Percentiles rank a stretch among this genome's conserved stretches.
These are phyloP conservation scores for Wallacemonas sp. DNA, from an alignment of 208 protist species.

Conservation along the genomic window DNA sequence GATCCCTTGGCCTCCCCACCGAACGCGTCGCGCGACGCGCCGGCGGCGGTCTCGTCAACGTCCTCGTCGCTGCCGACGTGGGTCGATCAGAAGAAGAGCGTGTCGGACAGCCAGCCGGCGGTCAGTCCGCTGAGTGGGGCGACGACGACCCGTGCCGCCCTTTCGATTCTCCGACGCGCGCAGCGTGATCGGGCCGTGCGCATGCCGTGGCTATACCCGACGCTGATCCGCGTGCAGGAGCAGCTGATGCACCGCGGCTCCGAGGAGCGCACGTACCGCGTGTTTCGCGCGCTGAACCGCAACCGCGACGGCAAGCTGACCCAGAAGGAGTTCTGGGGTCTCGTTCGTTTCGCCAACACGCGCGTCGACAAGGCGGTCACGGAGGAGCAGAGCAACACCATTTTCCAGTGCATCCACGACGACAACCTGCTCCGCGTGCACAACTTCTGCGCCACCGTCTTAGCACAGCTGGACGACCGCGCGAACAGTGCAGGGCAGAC, in stretches of 20 bases:
- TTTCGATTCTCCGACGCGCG: constrained; percentile 7
- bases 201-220: constrained; percentile 64
- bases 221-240: constrained; percentile 59
- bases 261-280: constrained; percentile 29
- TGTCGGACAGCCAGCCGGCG: too few species aligned
- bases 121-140: too few species aligned
- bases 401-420: constrained; percentile 43
- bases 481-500: too few species aligned
- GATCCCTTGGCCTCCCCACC: too few species aligned
- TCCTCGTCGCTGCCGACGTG: too few species aligned
- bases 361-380: constrained; percentile 50
- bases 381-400: constrained; percentile 29
- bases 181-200: constrained; percentile 14
- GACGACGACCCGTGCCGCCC: background rate
- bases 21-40: too few species aligned
- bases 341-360: constrained; percentile 57
- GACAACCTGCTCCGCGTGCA: constrained; percentile 31
- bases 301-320: constrained; percentile 50
- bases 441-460: background rate
- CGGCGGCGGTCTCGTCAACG: too few species aligned
- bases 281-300: constrained; percentile 59
- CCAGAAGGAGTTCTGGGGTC: constrained; percentile 49
- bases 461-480: constrained; percentile 1
- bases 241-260: constrained; percentile 44
- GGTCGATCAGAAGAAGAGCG: too few species aligned